phyloP scores from a whole-genome alignment of 306 rosid genomes.

The Rosa persica region DNA sequence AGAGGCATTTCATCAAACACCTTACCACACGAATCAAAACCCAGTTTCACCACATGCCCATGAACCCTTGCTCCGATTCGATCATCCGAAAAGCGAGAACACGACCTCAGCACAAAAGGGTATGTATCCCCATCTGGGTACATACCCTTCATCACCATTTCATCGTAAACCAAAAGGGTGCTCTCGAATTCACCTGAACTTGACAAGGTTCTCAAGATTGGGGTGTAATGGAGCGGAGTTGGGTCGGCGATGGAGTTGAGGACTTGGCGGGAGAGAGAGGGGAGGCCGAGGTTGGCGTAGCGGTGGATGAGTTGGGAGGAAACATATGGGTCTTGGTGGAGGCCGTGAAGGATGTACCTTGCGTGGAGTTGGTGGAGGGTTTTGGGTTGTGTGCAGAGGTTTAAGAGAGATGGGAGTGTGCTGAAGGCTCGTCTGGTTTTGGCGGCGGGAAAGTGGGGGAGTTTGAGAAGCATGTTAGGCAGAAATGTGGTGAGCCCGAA shows the following conservation, averaged over 20 bases:
- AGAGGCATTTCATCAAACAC: conserved; percentile 25
- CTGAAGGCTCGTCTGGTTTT: conserved; percentile 37
- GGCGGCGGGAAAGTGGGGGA: conserved; percentile 29
- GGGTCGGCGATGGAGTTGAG: conserved; percentile 40
- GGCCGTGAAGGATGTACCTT: conserved; percentile 69
- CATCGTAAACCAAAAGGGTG: conserved; percentile 43
- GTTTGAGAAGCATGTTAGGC: conserved; percentile 26
- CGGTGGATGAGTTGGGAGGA: conserved; percentile 54
- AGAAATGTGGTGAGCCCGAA: neutral
- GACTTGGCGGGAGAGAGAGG: conserved; percentile 40
- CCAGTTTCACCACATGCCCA: conserved; percentile 60
- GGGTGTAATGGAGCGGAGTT: conserved; percentile 38
- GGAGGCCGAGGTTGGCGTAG: conserved; percentile 58
- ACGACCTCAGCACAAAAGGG: conserved; percentile 48
- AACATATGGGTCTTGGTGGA: conserved; percentile 59
- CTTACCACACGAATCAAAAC: conserved; percentile 45
- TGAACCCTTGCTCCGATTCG: conserved; percentile 45
- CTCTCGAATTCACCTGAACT: conserved; percentile 42
- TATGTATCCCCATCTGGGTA: conserved; percentile 54
- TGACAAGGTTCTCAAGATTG: conserved; percentile 41
- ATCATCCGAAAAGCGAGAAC: conserved; percentile 26
- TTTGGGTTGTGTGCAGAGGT: conserved; percentile 55
- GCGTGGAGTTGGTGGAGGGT: conserved; percentile 65
- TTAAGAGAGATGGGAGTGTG: conserved; percentile 48
- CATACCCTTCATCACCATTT: conserved; percentile 46